Percentiles rank a stretch among this genome's conserved stretches.
phyloP scores from a whole-genome alignment of 2,329 filamentous ascomycete species.

The Elsinoe batatas region DNA sequence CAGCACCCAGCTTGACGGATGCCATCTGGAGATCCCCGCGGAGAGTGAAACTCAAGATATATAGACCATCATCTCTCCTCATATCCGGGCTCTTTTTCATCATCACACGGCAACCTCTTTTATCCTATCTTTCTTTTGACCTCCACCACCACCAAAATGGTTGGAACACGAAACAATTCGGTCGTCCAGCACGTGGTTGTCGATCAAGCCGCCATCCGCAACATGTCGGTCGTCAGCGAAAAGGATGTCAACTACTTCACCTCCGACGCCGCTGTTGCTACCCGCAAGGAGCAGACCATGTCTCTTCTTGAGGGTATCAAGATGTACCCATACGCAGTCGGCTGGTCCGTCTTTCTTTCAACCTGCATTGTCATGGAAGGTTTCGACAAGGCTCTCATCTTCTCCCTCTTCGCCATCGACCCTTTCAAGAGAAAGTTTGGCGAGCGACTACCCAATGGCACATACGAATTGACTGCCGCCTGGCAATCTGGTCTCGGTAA shows the following conservation, averaged over 20 bases:
- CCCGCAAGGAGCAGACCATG: slow-evolving; percentile 27
- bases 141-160: background rate
- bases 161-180: slow-evolving; percentile 7
- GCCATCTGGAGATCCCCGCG: slow-evolving; percentile 6
- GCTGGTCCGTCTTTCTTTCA: slow-evolving; percentile 30
- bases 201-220: slow-evolving; percentile 8
- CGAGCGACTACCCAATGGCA: slow-evolving; percentile 27
- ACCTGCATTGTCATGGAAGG: slow-evolving; percentile 34
- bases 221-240: slow-evolving; percentile 8
- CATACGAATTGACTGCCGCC: slow-evolving; percentile 41
- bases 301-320: slow-evolving; percentile 26
- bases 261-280: slow-evolving; percentile 23
- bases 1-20: background rate
- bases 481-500: slow-evolving; percentile 51
- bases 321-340: slow-evolving; percentile 28
- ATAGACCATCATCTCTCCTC: background rate
- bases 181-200: slow-evolving; percentile 7
- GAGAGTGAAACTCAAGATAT: slow-evolving; percentile 6
- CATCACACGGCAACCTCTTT: slow-evolving; percentile 7
- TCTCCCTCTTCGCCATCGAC: slow-evolving; percentile 26
- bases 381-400: slow-evolving; percentile 31
- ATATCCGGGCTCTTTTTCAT: background rate
- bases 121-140: background rate
- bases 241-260: slow-evolving; percentile 16
- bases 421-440: slow-evolving; percentile 33